phyloP scores from a whole-genome alignment of 345 rosid species.

The Alliaria petiolata region DNA sequence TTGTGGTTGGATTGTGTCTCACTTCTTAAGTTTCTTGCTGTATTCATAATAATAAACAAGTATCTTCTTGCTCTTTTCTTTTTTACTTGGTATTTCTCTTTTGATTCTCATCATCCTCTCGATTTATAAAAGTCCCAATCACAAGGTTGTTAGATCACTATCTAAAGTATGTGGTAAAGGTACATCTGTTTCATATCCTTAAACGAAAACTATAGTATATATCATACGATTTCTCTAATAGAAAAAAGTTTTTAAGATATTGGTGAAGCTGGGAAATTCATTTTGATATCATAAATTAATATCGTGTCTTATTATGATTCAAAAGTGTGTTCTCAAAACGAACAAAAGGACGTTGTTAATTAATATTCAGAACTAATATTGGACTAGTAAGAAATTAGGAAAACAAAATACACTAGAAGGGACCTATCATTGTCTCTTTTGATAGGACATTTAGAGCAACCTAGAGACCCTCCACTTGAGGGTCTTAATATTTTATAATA shows the following conservation, averaged over 20 bases:
- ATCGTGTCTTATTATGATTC: no score
- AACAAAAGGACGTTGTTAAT: background rate
- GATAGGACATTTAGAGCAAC: no score
- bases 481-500: no score
- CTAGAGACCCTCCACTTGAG: no score
- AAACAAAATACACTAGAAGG: no score
- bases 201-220: no score
- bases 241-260: background rate
- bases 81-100: background rate
- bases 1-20: slow-evolving; percentile 1
- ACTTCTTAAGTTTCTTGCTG: background rate
- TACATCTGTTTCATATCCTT: background rate
- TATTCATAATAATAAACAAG: background rate
- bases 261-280: background rate
- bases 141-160: background rate
- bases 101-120: background rate
- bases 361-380: background rate
- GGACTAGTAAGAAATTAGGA: no score
- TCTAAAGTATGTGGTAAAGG: background rate
- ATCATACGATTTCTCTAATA: background rate
- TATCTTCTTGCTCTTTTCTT: background rate
- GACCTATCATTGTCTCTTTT: no score
- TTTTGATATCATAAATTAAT: background rate
- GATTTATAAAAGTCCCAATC: background rate
- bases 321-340: background rate